These are phyloP conservation scores for Hansfordia pulvinata DNA, from an alignment of 2,329 filamentous ascomycete species.

Conservation along the genomic window DNA sequence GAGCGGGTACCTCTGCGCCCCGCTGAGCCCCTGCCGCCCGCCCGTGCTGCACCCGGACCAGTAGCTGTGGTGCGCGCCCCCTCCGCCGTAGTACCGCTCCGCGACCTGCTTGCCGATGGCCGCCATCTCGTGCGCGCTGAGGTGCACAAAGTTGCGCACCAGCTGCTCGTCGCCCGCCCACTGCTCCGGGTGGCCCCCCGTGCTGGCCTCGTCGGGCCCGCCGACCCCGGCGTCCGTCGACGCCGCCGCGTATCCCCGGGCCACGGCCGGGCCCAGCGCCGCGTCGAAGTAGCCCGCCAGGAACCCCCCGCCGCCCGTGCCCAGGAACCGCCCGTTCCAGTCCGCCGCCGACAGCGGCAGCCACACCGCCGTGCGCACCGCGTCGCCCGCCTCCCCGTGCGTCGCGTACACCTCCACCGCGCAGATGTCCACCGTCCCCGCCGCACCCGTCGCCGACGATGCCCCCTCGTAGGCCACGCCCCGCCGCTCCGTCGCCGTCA, in stretches of 20 bases:
- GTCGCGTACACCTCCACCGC: constrained; percentile 11
- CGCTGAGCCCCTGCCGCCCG: constrained; percentile 37
- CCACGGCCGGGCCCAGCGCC: constrained; percentile 7
- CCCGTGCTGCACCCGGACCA: constrained; percentile 41
- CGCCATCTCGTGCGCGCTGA: constrained; percentile 29
- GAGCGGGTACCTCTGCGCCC: constrained; percentile 33
- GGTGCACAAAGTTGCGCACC: constrained; percentile 18
- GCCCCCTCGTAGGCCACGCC: constrained; percentile 7
- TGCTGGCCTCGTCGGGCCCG: too few relatives aligned
- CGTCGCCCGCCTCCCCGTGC: constrained; percentile 9
- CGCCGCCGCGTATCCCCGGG: constrained; percentile 8
- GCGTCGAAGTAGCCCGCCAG: constrained; percentile 7
- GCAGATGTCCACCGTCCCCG: constrained; percentile 8
- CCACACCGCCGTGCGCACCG: constrained; percentile 9
- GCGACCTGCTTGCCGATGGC: constrained; percentile 32
- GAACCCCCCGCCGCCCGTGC: constrained; percentile 10
- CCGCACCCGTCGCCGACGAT: constrained; percentile 5
- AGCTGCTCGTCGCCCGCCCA: constrained; percentile 9
- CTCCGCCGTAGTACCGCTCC: constrained; percentile 29
- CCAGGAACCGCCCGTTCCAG: constrained; percentile 13
- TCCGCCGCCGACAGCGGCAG: constrained; percentile 8
- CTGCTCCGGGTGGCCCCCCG: constrained; percentile 6
- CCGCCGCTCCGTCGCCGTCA: constrained; percentile 9
- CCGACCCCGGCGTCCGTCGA: constrained; percentile 9
- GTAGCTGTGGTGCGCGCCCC: constrained; percentile 33